A percentile compares a stretch with the other conserved stretches of the same genome.
Evolutionary conservation across 441 rosid genomes (phyloP).

Genomic region (Adansonia grandidieri): DNA sequence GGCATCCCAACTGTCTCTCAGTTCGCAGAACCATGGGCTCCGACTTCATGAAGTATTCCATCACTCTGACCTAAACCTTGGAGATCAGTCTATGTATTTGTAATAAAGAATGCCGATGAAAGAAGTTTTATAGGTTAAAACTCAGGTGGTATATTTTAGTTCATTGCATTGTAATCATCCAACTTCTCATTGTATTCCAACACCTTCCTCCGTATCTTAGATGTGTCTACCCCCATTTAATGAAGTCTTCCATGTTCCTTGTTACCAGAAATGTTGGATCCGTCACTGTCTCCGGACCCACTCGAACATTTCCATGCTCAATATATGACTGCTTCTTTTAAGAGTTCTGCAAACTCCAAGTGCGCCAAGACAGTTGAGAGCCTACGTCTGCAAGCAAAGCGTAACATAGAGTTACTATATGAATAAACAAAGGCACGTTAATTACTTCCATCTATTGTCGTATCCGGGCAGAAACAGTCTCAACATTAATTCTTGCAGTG

Average conservation of each 20-base stretch:
- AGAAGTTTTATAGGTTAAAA: neutral
- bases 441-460: neutral
- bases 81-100: neutral
- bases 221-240: slow-evolving; percentile 91
- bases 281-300: slow-evolving; percentile 85
- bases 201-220: slow-evolving; percentile 88
- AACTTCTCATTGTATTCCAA: slow-evolving; percentile 77
- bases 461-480: neutral
- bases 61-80: neutral
- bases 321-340: slow-evolving; percentile 86
- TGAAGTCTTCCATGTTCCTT: slow-evolving; percentile 89
- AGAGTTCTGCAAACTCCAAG: slow-evolving; percentile 81
- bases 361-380: slow-evolving; percentile 66
- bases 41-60: too few species aligned
- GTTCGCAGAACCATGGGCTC: neutral
- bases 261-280: slow-evolving; percentile 92
- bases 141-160: slow-evolving; percentile 18
- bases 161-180: slow-evolving; percentile 87
- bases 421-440: neutral
- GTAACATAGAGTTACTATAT: neutral
- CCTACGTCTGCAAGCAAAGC: slow-evolving; percentile 62
- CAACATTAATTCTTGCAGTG: too few species aligned
- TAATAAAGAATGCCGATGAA: neutral
- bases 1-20: neutral
- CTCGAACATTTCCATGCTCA: slow-evolving; percentile 89